Evolutionary conservation across 176 grass and related monocot genomes (phyloP).

Genomic region (Musa acuminata): DNA sequence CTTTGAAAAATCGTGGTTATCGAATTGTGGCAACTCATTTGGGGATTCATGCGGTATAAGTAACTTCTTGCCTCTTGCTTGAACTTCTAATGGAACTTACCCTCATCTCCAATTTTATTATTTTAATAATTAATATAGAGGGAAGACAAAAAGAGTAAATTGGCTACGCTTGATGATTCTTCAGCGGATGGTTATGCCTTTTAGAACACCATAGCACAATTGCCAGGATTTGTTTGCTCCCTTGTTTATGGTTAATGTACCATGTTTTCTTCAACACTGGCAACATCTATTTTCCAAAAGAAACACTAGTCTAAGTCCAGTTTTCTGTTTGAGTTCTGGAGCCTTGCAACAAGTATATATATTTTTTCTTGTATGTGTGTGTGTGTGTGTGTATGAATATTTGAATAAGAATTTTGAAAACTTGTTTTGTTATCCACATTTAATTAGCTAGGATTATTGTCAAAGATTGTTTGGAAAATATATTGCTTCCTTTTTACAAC

Average conservation of each 20-base stretch:
- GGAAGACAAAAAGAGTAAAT: background rate
- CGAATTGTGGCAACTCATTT: conserved; percentile 78
- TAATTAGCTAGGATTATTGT: background rate
- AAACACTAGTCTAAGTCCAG: background rate
- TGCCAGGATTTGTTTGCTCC: background rate
- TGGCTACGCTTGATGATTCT: background rate
- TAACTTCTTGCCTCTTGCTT: background rate
- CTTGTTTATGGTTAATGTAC: too few species aligned
- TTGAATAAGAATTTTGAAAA: too few species aligned
- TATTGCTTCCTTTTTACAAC: background rate
- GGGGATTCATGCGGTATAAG: conserved; percentile 62
- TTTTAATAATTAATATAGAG: background rate
- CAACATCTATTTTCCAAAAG: background rate
- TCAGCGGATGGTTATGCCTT: background rate
- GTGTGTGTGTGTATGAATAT: too few species aligned
- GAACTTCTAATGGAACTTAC: background rate
- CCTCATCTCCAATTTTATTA: background rate
- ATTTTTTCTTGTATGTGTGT: too few species aligned
- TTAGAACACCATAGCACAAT: background rate
- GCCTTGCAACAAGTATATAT: background rate
- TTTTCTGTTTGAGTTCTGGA: background rate
- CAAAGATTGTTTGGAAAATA: background rate
- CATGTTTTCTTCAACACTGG: background rate
- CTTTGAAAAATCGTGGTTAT: conserved; percentile 79
- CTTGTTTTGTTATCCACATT: background rate